These are phyloP conservation scores for Strobilomyces echinocephalus DNA, from an alignment of 768 basidiomycete species.

Conservation along the genomic window DNA sequence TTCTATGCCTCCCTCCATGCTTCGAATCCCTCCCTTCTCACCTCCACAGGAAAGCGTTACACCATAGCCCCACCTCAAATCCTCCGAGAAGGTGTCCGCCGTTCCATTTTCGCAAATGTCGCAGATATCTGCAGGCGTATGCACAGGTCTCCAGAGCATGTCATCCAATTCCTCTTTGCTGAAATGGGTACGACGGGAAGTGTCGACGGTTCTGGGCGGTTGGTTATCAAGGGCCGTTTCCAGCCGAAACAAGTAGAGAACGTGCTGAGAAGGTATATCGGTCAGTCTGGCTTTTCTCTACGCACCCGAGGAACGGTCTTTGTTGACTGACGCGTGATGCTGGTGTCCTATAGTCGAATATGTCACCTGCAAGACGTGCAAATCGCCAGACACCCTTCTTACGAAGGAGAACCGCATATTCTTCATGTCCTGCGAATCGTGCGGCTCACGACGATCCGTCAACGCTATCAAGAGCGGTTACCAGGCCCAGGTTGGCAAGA, in stretches of 20 bases:
- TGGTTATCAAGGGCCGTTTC: slow-evolving; percentile 97
- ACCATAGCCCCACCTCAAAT: slow-evolving; percentile 96
- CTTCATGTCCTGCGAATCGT: slow-evolving; percentile 93
- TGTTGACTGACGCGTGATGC: background rate
- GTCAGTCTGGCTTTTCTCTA: slow-evolving; percentile 41
- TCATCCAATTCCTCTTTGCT: slow-evolving; percentile 94
- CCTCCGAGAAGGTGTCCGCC: slow-evolving; percentile 94
- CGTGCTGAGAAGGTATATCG: slow-evolving; percentile 92
- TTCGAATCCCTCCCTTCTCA: slow-evolving; percentile 87
- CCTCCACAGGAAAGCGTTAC: slow-evolving; percentile 86
- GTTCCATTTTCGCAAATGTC: slow-evolving; percentile 94
- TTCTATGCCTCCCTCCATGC: slow-evolving; percentile 90
- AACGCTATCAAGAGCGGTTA: slow-evolving; percentile 98
- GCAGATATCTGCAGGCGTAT: slow-evolving; percentile 97
- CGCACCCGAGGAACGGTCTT: background rate
- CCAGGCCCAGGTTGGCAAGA: slow-evolving; percentile 91
- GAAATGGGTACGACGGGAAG: slow-evolving; percentile 98
- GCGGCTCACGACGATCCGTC: slow-evolving; percentile 86
- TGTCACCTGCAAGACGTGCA: slow-evolving; percentile 99
- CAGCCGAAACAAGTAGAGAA: slow-evolving; percentile 99
- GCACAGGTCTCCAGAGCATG: slow-evolving; percentile 97
- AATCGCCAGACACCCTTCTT: slow-evolving; percentile 94
- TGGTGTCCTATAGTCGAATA: slow-evolving; percentile 69
- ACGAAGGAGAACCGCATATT: slow-evolving; percentile 98
- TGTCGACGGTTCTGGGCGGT: slow-evolving; percentile 84